Conservation (phyloP, 2,329 filamentous ascomycete species). For the Biscogniauxia marginata region DNA sequence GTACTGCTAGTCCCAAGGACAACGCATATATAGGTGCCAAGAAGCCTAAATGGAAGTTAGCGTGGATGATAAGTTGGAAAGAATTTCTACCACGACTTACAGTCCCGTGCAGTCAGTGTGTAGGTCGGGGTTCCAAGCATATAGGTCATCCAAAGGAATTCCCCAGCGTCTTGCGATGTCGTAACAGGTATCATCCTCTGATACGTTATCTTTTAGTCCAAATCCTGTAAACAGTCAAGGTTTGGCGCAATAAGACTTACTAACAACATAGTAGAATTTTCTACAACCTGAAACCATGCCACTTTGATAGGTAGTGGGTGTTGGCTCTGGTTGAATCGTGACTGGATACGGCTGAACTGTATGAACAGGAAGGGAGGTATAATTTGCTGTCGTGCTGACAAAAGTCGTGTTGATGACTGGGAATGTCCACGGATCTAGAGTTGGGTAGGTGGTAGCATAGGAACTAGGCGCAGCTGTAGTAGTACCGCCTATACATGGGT, state of each 20-base stretch:
- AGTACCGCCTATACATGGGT: too few species aligned
- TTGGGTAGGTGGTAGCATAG: slow-evolving; percentile 4
- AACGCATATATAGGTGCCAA: too few species aligned
- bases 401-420: slow-evolving; percentile 1
- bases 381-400: neutral
- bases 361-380: neutral
- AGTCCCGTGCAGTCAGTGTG: neutral
- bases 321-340: neutral
- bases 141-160: too few species aligned
- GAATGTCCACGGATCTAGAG: slow-evolving; percentile 3
- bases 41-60: too few species aligned
- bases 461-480: neutral
- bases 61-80: too few species aligned
- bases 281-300: slow-evolving; percentile 1
- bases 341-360: neutral
- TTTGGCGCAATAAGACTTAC: neutral
- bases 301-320: neutral
- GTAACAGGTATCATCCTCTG: too few species aligned
- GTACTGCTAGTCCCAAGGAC: too few species aligned
- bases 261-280: neutral
- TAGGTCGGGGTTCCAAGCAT: too few species aligned
- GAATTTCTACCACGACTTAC: too few species aligned
- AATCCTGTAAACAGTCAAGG: neutral
- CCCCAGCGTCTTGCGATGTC: too few species aligned
- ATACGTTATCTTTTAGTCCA: too few species aligned